Base-by-base conservation (phyloP, 2,329 filamentous ascomycete genomes). In the Aureobasidium sp. region DNA sequence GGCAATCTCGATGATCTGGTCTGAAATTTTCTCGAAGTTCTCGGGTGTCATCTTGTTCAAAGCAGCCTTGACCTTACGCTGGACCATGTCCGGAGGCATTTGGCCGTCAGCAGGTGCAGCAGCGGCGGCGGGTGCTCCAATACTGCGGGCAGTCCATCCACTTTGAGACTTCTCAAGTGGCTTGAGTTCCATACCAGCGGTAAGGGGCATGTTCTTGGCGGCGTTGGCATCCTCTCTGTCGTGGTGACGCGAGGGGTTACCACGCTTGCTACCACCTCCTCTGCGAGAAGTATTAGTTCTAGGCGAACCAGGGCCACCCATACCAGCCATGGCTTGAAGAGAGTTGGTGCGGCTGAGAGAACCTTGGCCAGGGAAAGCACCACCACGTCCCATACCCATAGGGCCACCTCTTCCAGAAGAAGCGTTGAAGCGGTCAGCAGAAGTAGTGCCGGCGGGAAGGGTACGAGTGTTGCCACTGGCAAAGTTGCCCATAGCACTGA, bases 41-140 rank as follows among this genome's bases (percentile, higher is more conserved):
- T 99, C 94, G 0, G 94, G 94, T 0, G 94, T 97, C 94, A 99
- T 97, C 88, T 99, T 99, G 86, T 99, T 99, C 70, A 99, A 81
- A 64, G 90, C 90, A 66, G 91, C 89, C 86, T 99, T 99, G 74
- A 99, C 94, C 86, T 99, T 99, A 69, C 93, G 88, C 79, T 99
- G 94, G 63, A 99, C 94, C 81, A 94, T 86, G 69, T 93, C 90
- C 29, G 94, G 93, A 66, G 95, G 86, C 78, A 97, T 84, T 69
- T 90, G 82, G 55, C 79, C 79, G 61, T 77, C 68, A 59, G 71
- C 78, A 67, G 78, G 75, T 36, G 66, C 68, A 39, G 66, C 73
- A 65, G 79, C 76, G 61, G 80, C 76, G 63, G 76, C 70, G 62
- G 75, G 72, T 41, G 75, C 73, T 66, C 75, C 77, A 57, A 95